phyloP scores from a whole-genome alignment of 306 rosid genomes.

The Cicer pinnatifidum region DNA sequence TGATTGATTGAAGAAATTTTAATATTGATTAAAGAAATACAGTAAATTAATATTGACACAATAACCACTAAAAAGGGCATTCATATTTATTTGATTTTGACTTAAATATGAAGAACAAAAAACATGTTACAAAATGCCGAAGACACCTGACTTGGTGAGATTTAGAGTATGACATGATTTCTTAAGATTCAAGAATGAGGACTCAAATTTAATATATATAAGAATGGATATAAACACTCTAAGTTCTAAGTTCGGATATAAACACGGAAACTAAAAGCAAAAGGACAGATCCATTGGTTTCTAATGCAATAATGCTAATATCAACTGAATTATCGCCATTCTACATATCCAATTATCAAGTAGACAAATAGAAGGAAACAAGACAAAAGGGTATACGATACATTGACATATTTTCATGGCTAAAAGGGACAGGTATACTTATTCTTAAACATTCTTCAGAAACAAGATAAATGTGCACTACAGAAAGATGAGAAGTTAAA shows the following conservation, averaged over 20 bases:
- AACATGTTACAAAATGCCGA: background rate
- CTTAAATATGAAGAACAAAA: background rate
- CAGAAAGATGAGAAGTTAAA: slow-evolving; percentile 27
- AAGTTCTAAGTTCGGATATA: background rate
- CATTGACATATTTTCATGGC: background rate
- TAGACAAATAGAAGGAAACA: background rate
- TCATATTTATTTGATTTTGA: background rate
- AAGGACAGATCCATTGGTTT: slow-evolving; percentile 23
- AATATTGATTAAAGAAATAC: background rate
- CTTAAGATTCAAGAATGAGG: background rate
- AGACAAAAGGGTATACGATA: background rate
- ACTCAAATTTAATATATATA: background rate
- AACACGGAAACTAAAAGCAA: slow-evolving; percentile 6
- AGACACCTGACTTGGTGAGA: background rate
- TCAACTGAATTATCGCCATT: slow-evolving; percentile 12
- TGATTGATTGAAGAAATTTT: background rate
- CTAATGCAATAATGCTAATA: slow-evolving; percentile 13
- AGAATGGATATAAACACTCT: background rate
- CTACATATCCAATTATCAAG: slow-evolving; percentile 13
- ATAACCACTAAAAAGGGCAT: background rate
- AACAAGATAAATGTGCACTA: slow-evolving; percentile 5
- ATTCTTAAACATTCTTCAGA: background rate
- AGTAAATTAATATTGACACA: background rate
- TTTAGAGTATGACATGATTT: background rate
- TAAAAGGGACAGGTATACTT: background rate